Evolutionary conservation across 2,329 filamentous ascomycete genomes (phyloP).

Genomic region (Colletotrichum godetiae): DNA sequence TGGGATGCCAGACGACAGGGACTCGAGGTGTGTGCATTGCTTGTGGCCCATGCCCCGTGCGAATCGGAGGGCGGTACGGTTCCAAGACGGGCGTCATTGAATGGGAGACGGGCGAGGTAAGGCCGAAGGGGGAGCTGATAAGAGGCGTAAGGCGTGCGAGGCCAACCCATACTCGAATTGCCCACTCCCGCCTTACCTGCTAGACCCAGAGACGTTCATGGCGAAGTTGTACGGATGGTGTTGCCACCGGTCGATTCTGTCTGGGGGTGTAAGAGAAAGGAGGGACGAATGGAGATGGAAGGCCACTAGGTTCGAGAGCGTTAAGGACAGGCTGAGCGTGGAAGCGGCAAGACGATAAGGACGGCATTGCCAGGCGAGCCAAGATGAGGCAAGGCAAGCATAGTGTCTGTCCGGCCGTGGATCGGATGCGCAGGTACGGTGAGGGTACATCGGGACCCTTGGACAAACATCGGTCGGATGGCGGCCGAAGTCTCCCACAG

Average conservation of each 20-base stretch:
- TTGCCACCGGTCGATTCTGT: background rate
- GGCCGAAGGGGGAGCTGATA: slow-evolving; percentile 29
- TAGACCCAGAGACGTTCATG: background rate
- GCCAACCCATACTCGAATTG: background rate
- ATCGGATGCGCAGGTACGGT: slow-evolving; percentile 11
- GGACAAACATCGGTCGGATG: slow-evolving; percentile 19
- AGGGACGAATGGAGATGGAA: background rate
- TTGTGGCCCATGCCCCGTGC: background rate
- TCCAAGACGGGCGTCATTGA: slow-evolving; percentile 1
- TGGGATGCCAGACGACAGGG: slow-evolving; percentile 20
- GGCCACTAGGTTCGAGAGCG: background rate
- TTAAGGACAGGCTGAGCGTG: background rate
- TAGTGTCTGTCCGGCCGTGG: background rate
- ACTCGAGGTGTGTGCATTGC: background rate
- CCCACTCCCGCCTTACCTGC: background rate
- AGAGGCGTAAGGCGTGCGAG: slow-evolving; percentile 17
- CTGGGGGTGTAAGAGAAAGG: background rate
- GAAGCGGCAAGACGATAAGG: background rate
- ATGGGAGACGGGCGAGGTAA: slow-evolving; percentile 22
- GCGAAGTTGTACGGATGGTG: background rate
- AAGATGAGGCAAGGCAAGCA: slow-evolving; percentile 4
- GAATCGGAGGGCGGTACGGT: slow-evolving; percentile 9
- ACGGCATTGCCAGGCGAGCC: slow-evolving; percentile 4
- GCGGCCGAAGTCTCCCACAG: slow-evolving; percentile 26
- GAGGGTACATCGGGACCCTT: slow-evolving; percentile 1